Evolutionary conservation across 805 yeast species (phyloP), one percentile per base, ranked within the genome.

Genomic region (Cyberlindnera galapagoensis): DNA sequence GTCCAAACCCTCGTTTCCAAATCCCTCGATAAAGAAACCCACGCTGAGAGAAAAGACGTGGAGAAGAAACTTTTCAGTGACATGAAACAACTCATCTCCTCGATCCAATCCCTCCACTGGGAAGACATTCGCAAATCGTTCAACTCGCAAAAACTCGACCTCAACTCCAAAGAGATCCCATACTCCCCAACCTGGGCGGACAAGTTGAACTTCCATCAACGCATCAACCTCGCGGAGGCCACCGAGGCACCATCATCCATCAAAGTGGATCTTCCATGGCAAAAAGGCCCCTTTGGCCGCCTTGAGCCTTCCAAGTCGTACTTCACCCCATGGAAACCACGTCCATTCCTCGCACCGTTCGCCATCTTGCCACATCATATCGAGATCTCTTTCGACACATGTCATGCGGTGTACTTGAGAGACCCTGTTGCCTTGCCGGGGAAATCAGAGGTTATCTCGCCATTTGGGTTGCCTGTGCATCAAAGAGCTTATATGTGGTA

Each of bases 391-490:
- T 90, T 84, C 59, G 72, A 74, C 41, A 86, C 97, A 5, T 90
- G 97, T 56, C 96, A 88, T 57, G 97, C 96, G 5, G 82, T 92
- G n/a, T 92, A 90, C 59, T 62, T 92, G 57, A 80, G 97, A 61
- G 95, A 92, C 57, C 98, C 98, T 11, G 87, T 92, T 30, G 95
- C 97, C 10, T 76, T 97, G 57, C 96, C 97, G 6, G 97, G 96
- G 36, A 88, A 84, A 54, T 82, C 95, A 20, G 98, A 92, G 65
- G 94, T 92, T 38, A 83, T 92, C 42, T 68, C 95, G 35, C 98
- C 98, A 34, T 85, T 80, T 59, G 78, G 80, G 23, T 67, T 75
- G 41, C 79, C 77, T 38, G 75, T 78, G 44, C 97, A 90, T 52
- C 92, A 88, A 63, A 76, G 94, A 58, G 95, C 97, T 24, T 88